Evolutionary conservation across 306 rosid genomes (phyloP), one percentile per base, ranked within the genome.

Genomic region (Medicago ruthenica): DNA sequence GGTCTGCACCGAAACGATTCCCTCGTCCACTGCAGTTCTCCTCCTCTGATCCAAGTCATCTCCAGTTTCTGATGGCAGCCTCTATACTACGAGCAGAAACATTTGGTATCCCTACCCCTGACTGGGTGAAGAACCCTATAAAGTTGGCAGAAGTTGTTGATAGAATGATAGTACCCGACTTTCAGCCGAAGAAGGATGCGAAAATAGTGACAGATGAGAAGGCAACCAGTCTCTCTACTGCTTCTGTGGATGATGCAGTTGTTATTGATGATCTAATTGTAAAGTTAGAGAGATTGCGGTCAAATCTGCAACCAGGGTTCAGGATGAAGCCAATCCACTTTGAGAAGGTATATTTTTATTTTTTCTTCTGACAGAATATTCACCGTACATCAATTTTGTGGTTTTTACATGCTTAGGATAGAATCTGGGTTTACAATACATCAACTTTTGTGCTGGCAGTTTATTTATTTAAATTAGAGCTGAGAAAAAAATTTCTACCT

Each of bases 1-100:
- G 99, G 99, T 95, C 99, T 57, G 99, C 99, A 40, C 99, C 99
- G 5, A 95, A 95, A 82, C 83, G 99, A 68, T 95, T 92, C 76
- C 99, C 99, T 69, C 97, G 15, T 55, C 92, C 99, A 5, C 82
- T 92, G 63, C 88, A 84, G 88, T 95, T 92, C 83, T 92, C 97
- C 70, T 11, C 88, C 39, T 77, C 89, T 75, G 99, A 95, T 84
- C 75, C 53, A 0, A 86, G 92, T 69, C 92, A 92, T 83, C 90
- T 95, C 36, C 92, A 90, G 67, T 95, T 84, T 89, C 78, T 87
- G 66, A 81, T 86, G 91, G 96, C 97, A 69, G 97, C 87, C 57
- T 81, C 97, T 41, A 85, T 95, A 80, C 80, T 95, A 53, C 81
- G 97, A 48, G 97, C 99, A 45, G 99, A 95, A 77, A 87, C 99